A percentile compares a stretch with the other conserved stretches of the same genome.
These are phyloP conservation scores for Vitis rupestris DNA, from an alignment of 164 flowering plant genomes.

Conservation along the genomic window DNA sequence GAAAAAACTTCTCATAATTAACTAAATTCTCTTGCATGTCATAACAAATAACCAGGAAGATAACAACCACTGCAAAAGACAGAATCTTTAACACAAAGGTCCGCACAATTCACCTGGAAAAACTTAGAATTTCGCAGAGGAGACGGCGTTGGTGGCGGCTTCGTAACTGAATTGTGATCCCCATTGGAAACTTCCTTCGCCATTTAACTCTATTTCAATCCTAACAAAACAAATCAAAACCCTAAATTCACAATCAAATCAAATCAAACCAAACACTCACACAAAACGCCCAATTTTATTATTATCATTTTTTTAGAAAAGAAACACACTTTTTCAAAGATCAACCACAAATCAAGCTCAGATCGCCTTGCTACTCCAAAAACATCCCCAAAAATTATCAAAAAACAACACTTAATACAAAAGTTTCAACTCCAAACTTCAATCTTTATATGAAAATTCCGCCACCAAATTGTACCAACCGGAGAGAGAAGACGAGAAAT, in stretches of 20 bases:
- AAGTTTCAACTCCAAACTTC: background rate
- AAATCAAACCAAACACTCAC: background rate
- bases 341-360: conserved; percentile 1
- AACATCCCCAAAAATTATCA: background rate
- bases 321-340: too few species aligned
- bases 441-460: background rate
- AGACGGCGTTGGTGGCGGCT: conserved; percentile 79
- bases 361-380: conserved; percentile 7
- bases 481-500: conserved; percentile 10
- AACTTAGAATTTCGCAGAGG: conserved; percentile 77
- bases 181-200: conserved; percentile 45
- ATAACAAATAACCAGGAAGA: background rate
- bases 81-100: background rate
- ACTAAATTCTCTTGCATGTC: too few species aligned
- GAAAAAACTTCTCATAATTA: too few species aligned
- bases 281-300: too few species aligned
- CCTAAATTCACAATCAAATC: background rate
- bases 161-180: conserved; percentile 23
- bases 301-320: too few species aligned
- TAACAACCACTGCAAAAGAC: background rate
- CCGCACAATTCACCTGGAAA: conserved; percentile 50
- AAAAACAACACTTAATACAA: too few species aligned
- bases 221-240: conserved; percentile 4
- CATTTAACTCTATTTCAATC: conserved; percentile 22
- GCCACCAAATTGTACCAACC: conserved; percentile 25